Conservation (phyloP, 2,329 filamentous ascomycete genomes). For the Paecilomyces sp. region DNA sequence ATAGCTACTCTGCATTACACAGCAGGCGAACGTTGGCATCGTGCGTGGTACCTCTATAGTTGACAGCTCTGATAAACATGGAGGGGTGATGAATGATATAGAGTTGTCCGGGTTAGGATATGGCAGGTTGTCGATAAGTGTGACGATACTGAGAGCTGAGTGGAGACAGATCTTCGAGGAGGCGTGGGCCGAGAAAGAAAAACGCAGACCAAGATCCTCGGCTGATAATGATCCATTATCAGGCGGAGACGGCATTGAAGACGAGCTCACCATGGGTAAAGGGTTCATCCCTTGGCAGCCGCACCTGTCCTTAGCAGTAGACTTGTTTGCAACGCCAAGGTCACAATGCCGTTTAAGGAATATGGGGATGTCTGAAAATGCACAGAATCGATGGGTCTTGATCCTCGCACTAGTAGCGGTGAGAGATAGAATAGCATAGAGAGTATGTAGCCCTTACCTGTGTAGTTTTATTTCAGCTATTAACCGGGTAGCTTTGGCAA, state of each 20-base stretch:
- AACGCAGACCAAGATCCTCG: neutral
- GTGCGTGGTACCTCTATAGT: slow-evolving; percentile 28
- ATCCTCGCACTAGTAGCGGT: slow-evolving; percentile 15
- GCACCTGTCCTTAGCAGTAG: neutral
- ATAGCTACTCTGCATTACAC: slow-evolving; percentile 41
- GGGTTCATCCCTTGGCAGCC: neutral
- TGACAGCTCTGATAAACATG: slow-evolving; percentile 1
- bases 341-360: slow-evolving; percentile 17
- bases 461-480: slow-evolving; percentile 22
- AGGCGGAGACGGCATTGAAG: slow-evolving; percentile 1
- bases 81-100: slow-evolving; percentile 1
- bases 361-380: slow-evolving; percentile 20
- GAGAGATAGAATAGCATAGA: neutral
- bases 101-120: slow-evolving; percentile 12
- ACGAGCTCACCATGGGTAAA: neutral
- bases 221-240: slow-evolving; percentile 1
- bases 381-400: slow-evolving; percentile 21
- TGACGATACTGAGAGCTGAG: slow-evolving; percentile 19
- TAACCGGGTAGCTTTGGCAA: slow-evolving; percentile 12
- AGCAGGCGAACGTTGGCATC: slow-evolving; percentile 42
- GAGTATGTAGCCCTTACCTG: slow-evolving; percentile 5
- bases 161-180: slow-evolving; percentile 20
- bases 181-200: slow-evolving; percentile 16
- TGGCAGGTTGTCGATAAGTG: slow-evolving; percentile 17
- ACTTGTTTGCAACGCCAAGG: slow-evolving; percentile 6